phyloP scores from a whole-genome alignment of 2,329 filamentous ascomycete genomes.

The Diaporthe humulicola region DNA sequence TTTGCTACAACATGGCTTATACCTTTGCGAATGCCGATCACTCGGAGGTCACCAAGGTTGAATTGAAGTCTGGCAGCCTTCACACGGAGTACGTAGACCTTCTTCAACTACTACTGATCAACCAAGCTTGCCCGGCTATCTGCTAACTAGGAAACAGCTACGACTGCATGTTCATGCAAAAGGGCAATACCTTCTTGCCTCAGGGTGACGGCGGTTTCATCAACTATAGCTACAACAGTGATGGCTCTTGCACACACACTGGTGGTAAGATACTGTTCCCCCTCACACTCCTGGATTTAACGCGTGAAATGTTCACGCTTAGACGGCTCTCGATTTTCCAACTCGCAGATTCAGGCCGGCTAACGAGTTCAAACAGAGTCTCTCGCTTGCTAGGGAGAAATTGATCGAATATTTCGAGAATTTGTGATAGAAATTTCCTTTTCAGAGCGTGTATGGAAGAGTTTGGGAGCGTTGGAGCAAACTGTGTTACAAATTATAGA shows the following conservation, averaged over 20 bases:
- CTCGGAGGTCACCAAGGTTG: background rate
- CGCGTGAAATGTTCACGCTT: background rate
- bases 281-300: background rate
- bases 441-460: background rate
- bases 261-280: background rate
- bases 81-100: background rate
- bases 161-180: conserved; percentile 24
- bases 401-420: background rate
- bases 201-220: conserved; percentile 7
- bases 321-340: background rate
- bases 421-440: background rate
- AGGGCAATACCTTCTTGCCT: conserved; percentile 6
- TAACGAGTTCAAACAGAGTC: background rate
- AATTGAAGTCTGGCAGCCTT: conserved; percentile 6
- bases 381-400: background rate
- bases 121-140: background rate
- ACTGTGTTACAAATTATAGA: background rate
- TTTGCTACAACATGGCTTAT: conserved; percentile 22
- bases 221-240: conserved; percentile 3
- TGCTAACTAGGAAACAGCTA: background rate
- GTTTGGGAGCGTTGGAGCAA: background rate
- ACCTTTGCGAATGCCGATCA: background rate
- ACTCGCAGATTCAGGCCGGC: no score
- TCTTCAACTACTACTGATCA: background rate
- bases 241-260: background rate